Percentiles rank a stretch among this genome's conserved stretches.
These are phyloP conservation scores for Ustulina deusta DNA, from an alignment of 2,329 filamentous ascomycete species.

Conservation along the genomic window DNA sequence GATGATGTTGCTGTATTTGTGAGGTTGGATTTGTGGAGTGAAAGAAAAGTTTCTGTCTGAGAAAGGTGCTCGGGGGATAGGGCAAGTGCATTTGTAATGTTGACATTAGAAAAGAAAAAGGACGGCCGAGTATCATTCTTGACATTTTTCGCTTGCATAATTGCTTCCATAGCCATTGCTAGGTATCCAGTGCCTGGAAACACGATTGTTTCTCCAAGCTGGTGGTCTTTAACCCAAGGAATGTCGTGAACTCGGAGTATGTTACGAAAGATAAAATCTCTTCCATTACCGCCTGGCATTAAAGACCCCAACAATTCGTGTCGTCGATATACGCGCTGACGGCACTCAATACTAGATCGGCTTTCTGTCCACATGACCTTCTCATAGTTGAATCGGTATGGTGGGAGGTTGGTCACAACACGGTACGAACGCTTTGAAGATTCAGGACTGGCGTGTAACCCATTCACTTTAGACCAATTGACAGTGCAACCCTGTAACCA, in stretches of 20 bases:
- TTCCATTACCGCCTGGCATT: background rate
- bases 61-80: constrained; percentile 7
- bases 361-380: background rate
- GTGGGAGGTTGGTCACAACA: background rate
- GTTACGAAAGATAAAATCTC: background rate
- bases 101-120: constrained; percentile 30
- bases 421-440: constrained; percentile 32
- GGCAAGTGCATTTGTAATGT: constrained; percentile 35
- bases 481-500: constrained; percentile 27
- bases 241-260: background rate
- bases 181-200: background rate
- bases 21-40: constrained; percentile 14
- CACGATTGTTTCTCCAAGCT: background rate
- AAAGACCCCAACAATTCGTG: background rate
- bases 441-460: background rate
- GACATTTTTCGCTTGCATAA: background rate
- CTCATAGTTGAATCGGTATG: background rate
- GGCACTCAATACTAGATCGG: background rate
- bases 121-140: background rate
- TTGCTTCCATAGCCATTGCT: background rate
- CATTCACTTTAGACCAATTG: constrained; percentile 30
- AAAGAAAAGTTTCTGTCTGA: constrained; percentile 22
- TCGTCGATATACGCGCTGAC: background rate
- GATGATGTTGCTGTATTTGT: constrained; percentile 18
- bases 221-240: background rate